Evolutionary conservation across 2,329 filamentous ascomycete genomes (phyloP).

Genomic region (Passalora sequoiae): DNA sequence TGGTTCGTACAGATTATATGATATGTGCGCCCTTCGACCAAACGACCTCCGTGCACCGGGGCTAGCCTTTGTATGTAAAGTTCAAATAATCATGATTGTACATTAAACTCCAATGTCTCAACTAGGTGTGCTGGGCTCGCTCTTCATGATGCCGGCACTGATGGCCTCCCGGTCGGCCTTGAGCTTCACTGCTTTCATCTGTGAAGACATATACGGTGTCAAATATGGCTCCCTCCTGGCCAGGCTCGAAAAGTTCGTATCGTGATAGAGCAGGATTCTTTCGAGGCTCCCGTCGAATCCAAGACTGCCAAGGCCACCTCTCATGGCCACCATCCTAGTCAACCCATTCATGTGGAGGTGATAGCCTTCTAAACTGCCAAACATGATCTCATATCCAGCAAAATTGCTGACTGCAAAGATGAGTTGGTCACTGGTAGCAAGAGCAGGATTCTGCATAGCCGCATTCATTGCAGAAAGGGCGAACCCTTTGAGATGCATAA

Average conservation of each 20-base stretch:
- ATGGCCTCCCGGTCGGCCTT: too few species aligned
- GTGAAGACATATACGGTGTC: too few species aligned
- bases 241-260: slow-evolving; percentile 7
- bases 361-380: slow-evolving; percentile 2
- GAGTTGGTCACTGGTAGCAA: slow-evolving; percentile 18
- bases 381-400: slow-evolving; percentile 7
- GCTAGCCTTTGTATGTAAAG: too few species aligned
- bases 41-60: too few species aligned
- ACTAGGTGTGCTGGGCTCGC: too few species aligned
- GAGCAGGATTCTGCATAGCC: slow-evolving; percentile 19
- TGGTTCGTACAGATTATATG: too few species aligned
- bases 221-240: slow-evolving; percentile 4
- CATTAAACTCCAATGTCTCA: too few species aligned
- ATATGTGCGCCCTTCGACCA: too few species aligned
- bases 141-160: too few species aligned
- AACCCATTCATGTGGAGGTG: slow-evolving; percentile 11
- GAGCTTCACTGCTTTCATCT: too few species aligned
- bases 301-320: slow-evolving; percentile 4
- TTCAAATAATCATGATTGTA: too few species aligned
- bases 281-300: slow-evolving; percentile 1
- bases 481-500: neutral
- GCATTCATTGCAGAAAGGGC: slow-evolving; percentile 13
- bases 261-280: slow-evolving; percentile 8
- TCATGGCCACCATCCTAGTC: slow-evolving; percentile 6
- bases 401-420: slow-evolving; percentile 13